Conservation (phyloP, 1,139 yeast species). For the Saccharomyces uvarum region DNA sequence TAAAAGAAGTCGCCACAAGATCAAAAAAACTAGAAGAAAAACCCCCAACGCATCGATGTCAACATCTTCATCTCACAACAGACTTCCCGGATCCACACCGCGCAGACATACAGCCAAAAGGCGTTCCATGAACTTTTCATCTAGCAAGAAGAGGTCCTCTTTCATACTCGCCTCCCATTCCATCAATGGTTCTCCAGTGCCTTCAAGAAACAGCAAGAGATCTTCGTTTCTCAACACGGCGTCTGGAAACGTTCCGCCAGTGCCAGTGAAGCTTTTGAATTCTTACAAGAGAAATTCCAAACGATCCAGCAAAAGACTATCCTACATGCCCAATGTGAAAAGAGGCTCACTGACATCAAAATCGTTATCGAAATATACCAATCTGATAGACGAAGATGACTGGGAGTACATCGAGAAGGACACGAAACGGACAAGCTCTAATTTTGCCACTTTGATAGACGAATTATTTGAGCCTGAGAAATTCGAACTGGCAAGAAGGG, state of each 20-base stretch:
- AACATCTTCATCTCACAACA: background rate
- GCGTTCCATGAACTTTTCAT: constrained; percentile 16
- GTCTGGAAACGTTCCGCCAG: constrained; percentile 6
- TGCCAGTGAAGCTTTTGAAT: background rate
- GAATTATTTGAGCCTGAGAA: constrained; percentile 60
- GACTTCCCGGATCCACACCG: background rate
- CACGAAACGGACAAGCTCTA: constrained; percentile 67
- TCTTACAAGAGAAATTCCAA: constrained; percentile 18
- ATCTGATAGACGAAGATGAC: constrained; percentile 46
- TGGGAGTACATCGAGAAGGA: constrained; percentile 68
- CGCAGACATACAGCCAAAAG: constrained; percentile 10
- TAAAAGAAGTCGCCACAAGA: constrained; percentile 21
- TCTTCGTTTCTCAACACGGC: constrained; percentile 11
- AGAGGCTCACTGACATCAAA: constrained; percentile 67
- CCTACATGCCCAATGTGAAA: constrained; percentile 38
- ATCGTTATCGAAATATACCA: constrained; percentile 56
- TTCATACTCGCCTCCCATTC: background rate
- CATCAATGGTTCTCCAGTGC: constrained; percentile 25
- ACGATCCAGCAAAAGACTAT: constrained; percentile 33
- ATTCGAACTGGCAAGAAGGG: constrained; percentile 48
- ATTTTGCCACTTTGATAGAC: constrained; percentile 70
- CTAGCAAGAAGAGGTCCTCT: background rate
- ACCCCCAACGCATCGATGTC: background rate
- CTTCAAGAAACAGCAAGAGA: constrained; percentile 23
- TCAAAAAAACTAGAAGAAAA: constrained; percentile 15